Evolutionary conservation across 805 yeast species (phyloP).

Genomic region (Millerozyma miso): DNA sequence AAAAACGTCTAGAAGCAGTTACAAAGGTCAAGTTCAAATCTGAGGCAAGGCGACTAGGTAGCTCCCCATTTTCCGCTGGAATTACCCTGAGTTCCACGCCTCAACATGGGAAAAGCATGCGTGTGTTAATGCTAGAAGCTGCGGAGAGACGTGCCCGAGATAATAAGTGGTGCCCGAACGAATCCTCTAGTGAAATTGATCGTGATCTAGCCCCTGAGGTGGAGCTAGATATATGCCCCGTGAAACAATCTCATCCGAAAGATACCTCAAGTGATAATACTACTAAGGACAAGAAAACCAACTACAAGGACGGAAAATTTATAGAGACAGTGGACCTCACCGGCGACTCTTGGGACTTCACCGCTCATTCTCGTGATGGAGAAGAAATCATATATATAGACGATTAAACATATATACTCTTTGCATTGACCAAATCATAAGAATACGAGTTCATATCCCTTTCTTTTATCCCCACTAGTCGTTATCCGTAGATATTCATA

Average conservation of each 20-base stretch:
- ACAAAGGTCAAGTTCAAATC: constrained; percentile 37
- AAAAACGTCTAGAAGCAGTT: constrained; percentile 39
- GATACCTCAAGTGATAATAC: neutral
- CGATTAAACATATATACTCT: too few relatives aligned
- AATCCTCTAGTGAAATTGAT: constrained; percentile 10
- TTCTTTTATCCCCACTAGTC: too few relatives aligned
- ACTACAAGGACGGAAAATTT: constrained; percentile 2
- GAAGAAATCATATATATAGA: constrained; percentile 20
- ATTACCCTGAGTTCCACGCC: constrained; percentile 3
- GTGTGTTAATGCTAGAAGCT: constrained; percentile 53
- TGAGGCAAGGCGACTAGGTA: constrained; percentile 34
- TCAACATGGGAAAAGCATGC: constrained; percentile 14
- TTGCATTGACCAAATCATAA: too few relatives aligned
- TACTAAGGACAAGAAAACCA: neutral
- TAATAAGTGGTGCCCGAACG: constrained; percentile 42
- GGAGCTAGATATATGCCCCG: constrained; percentile 39
- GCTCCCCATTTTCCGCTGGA: neutral
- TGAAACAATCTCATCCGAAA: constrained; percentile 10
- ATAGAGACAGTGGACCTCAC: constrained; percentile 14
- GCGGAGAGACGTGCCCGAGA: constrained; percentile 59
- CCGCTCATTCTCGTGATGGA: neutral
- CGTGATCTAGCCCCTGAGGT: constrained; percentile 34
- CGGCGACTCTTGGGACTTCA: constrained; percentile 5
- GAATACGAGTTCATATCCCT: too few relatives aligned
- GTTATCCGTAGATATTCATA: too few relatives aligned